Conservation (phyloP, 371 early-diverging fungal genomes). For the Quaeritorhiza haematococci region DNA sequence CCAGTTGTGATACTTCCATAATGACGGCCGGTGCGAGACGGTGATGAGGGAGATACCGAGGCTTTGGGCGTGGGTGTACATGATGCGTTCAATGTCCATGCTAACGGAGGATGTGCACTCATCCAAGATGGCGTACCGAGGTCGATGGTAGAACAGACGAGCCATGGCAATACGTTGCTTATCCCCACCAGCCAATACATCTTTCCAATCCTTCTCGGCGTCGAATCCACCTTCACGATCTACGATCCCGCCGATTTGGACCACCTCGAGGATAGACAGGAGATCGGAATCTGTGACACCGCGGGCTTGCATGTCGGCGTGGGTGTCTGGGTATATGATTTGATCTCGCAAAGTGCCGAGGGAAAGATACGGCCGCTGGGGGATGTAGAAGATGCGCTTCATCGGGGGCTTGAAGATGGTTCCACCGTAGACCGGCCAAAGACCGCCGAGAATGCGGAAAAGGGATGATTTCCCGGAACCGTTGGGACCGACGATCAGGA, state of each 20-base stretch:
- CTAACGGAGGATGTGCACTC: constrained; percentile 77
- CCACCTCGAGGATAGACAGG: constrained; percentile 61
- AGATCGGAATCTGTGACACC: constrained; percentile 77
- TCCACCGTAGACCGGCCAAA: constrained; percentile 65
- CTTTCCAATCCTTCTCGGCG: constrained; percentile 84
- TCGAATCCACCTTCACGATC: constrained; percentile 87
- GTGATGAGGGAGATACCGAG: constrained; percentile 81
- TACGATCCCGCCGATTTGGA: constrained; percentile 70
- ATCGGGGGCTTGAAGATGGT: constrained; percentile 71
- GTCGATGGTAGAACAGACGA: constrained; percentile 67
- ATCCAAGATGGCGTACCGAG: constrained; percentile 60
- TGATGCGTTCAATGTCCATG: constrained; percentile 81
- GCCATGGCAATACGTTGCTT: constrained; percentile 71
- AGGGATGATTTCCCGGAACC: constrained; percentile 81
- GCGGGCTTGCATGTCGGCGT: constrained; percentile 63
- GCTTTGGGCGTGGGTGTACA: constrained; percentile 84
- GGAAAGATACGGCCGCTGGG: constrained; percentile 90
- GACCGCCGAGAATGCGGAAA: constrained; percentile 89
- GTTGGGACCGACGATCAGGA: constrained; percentile 86
- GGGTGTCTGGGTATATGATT: constrained; percentile 86
- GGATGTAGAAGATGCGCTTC: constrained; percentile 82
- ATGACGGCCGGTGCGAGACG: constrained; percentile 81
- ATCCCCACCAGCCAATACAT: constrained; percentile 86
- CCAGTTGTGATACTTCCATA: constrained; percentile 83
- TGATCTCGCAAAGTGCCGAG: constrained; percentile 90